These are phyloP conservation scores for Kazachstania sp. DNA, from an alignment of 1,139 yeast species.

Conservation along the genomic window DNA sequence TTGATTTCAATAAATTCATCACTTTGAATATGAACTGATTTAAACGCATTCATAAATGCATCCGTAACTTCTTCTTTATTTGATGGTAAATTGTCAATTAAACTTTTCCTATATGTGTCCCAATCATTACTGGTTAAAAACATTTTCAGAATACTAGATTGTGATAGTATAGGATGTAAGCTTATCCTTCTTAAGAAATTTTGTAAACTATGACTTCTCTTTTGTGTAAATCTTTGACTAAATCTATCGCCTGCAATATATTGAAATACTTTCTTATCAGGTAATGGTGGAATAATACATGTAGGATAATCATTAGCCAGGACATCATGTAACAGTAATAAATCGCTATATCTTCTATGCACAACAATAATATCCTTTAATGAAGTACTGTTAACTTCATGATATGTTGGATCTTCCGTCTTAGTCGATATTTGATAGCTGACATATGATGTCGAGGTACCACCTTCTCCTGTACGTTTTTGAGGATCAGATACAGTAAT, in stretches of 20 bases:
- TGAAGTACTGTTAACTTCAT: slow-evolving; percentile 33
- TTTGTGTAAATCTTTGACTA: slow-evolving; percentile 67
- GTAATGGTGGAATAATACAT: slow-evolving; percentile 83
- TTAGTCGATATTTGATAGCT: slow-evolving; percentile 69
- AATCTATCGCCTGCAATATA: slow-evolving; percentile 93
- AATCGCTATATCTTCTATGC: slow-evolving; percentile 76
- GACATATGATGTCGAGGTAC: slow-evolving; percentile 49
- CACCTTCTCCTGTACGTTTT: slow-evolving; percentile 73
- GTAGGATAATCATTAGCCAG: slow-evolving; percentile 74
- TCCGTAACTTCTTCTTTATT: slow-evolving; percentile 50
- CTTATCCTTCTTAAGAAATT: slow-evolving; percentile 67
- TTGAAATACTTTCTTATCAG: slow-evolving; percentile 85
- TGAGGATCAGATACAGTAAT: slow-evolving; percentile 61
- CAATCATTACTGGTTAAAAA: slow-evolving; percentile 79
- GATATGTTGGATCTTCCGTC: slow-evolving; percentile 40
- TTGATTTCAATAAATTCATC: slow-evolving; percentile 78
- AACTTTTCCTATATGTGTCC: slow-evolving; percentile 66
- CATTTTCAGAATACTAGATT: slow-evolving; percentile 62
- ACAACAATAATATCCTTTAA: slow-evolving; percentile 43
- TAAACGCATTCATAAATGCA: slow-evolving; percentile 83
- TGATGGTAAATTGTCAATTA: slow-evolving; percentile 31
- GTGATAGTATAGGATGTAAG: slow-evolving; percentile 61
- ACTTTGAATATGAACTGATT: slow-evolving; percentile 65
- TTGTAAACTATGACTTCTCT: slow-evolving; percentile 75
- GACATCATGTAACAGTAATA: slow-evolving; percentile 67